Evolutionary conservation across 2,329 filamentous ascomycete species (phyloP), one percentile per base, ranked within the genome.

Genomic region (Ophiostoma piceae): DNA sequence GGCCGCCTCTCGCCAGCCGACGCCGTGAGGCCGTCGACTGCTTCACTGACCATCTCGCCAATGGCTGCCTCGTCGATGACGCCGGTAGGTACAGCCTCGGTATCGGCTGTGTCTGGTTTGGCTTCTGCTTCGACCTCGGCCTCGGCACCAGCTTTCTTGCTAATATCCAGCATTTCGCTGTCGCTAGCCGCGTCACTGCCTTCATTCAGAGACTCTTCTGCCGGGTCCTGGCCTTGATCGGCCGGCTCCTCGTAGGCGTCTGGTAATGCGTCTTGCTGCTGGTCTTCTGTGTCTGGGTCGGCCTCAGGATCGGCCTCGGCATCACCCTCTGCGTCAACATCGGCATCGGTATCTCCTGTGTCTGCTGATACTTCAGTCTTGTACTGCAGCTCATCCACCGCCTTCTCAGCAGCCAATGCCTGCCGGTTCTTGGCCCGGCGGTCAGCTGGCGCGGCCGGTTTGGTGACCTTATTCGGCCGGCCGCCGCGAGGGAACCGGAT

Each of bases 391-490:
- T 2, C 32, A 22, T 37, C 8, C 26, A 73, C 68, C 3, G 69
- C 71, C 47, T 71, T 67, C 70, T 72, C 72, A 0, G 71, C 41
- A 5, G 65, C 68, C 65, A 71, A 16, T 14, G 67, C 70, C 7
- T 69, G 72, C 16, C 68, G 70, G 35, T 26, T 22, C 19, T 65
- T 37, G 8, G 32, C 32, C 16, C 35, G 62, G 19, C 62, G 62
- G 62, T 39, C 62, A 22, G 62, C 11, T 8, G 70, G 71, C 39
- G 68, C 57, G 35, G 74, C 72, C 60, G 78, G 75, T 75, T 84
- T 84, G 68, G 79, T 79, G 74, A 83, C 81, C 76, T 82, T 83
- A 77, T 75, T 79, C 47, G 78, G 78, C 68, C 80, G 80, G 73
- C 75, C 79, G 73, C 75, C 79, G 69, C 80, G 80, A 71, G 75